Conservation (phyloP, 768 basidiomycete species). For the Kwoniella bestiolae region DNA sequence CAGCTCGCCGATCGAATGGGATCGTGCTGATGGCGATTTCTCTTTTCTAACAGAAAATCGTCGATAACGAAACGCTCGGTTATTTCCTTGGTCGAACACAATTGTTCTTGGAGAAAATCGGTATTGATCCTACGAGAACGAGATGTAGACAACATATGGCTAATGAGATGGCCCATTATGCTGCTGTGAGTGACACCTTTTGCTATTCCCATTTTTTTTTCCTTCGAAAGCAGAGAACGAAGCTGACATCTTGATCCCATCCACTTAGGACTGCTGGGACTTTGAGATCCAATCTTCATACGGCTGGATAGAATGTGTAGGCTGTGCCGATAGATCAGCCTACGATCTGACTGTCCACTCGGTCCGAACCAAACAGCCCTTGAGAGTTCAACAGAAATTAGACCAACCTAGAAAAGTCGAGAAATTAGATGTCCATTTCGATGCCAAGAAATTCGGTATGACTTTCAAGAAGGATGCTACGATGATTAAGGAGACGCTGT, state of each 20-base stretch:
- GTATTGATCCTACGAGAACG: slow-evolving; percentile 78
- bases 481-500: slow-evolving; percentile 63
- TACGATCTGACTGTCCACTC: slow-evolving; percentile 93
- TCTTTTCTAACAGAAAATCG: slow-evolving; percentile 63
- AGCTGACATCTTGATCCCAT: not conserved
- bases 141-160: slow-evolving; percentile 98
- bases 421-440: slow-evolving; percentile 75
- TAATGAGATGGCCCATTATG: slow-evolving; percentile 99
- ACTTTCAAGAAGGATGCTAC: slow-evolving; percentile 81
- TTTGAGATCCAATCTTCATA: slow-evolving; percentile 93
- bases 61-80: slow-evolving; percentile 96
- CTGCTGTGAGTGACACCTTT: slow-evolving; percentile 65
- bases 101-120: slow-evolving; percentile 86
- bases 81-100: slow-evolving; percentile 95
- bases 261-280: slow-evolving; percentile 85
- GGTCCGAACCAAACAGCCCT: slow-evolving; percentile 76
- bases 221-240: not conserved
- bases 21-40: not conserved
- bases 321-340: slow-evolving; percentile 96
- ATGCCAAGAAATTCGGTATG: slow-evolving; percentile 88
- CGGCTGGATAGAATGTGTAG: slow-evolving; percentile 98
- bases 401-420: slow-evolving; percentile 84
- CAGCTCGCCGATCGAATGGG: too few relatives aligned
- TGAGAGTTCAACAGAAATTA: slow-evolving; percentile 83
- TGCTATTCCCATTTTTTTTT: too few relatives aligned